Conservation (phyloP, 164 flowering plant genomes). For the Nelumbo lutea region DNA sequence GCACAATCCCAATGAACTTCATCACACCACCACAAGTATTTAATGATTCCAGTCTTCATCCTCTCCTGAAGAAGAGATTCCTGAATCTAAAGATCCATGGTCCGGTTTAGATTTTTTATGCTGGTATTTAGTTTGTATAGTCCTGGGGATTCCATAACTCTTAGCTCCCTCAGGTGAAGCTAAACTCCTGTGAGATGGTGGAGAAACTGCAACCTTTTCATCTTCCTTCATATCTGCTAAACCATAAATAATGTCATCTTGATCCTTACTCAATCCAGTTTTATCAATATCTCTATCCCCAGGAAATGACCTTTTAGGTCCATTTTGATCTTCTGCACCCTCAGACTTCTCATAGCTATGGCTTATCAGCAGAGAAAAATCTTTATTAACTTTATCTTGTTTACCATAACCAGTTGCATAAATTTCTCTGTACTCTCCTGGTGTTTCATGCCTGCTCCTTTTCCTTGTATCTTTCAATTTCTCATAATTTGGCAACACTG, state of each 20-base stretch:
- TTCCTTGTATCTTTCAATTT: slow-evolving; percentile 3
- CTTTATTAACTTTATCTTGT: not conserved
- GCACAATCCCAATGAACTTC: slow-evolving; percentile 10
- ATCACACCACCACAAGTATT: slow-evolving; percentile 7
- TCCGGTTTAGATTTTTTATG: slow-evolving; percentile 8
- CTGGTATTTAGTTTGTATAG: slow-evolving; percentile 5
- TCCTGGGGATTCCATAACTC: not conserved
- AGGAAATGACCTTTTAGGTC: slow-evolving; percentile 5
- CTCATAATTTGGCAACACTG: not conserved
- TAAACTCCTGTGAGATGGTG: slow-evolving; percentile 5
- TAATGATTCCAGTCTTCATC: slow-evolving; percentile 9
- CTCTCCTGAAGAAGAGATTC: slow-evolving; percentile 15
- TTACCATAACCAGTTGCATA: not conserved
- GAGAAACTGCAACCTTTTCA: not conserved
- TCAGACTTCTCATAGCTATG: not conserved
- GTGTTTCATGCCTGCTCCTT: not conserved
- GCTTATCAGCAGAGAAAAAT: not conserved
- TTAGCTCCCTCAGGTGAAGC: slow-evolving; percentile 4
- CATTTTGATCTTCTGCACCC: slow-evolving; percentile 11
- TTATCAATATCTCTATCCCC: slow-evolving; percentile 5
- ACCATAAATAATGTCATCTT: not conserved
- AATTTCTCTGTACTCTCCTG: not conserved
- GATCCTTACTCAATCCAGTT: slow-evolving; percentile 5
- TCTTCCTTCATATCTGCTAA: slow-evolving; percentile 1
- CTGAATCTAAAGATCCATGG: slow-evolving; percentile 8